Percentiles rank a stretch among this genome's conserved stretches.
phyloP scores from a whole-genome alignment of 139 green algal genomes.

The Volvox africanus region DNA sequence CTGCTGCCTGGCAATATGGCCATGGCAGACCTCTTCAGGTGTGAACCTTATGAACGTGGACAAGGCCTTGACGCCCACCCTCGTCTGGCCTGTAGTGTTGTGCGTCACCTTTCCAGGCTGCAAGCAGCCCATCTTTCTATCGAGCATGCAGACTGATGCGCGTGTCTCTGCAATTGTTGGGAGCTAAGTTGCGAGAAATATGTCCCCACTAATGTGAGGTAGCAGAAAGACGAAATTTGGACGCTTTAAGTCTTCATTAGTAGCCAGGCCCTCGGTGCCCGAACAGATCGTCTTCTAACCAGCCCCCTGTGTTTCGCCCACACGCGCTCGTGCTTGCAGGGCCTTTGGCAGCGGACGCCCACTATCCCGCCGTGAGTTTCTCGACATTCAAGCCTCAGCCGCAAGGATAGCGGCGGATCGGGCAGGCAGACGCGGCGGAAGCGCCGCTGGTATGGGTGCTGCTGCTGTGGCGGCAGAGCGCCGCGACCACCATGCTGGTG shows the following conservation, averaged over 20 bases:
- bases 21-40: constrained; percentile 42
- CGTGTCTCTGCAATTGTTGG: not conserved
- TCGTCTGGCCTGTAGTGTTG: not conserved
- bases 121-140: not conserved
- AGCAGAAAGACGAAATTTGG: too few relatives aligned
- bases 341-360: constrained; percentile 42
- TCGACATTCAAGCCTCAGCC: constrained; percentile 1
- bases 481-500: not conserved
- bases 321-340: not conserved
- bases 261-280: too few relatives aligned
- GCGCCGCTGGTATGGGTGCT: not conserved
- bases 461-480: not conserved
- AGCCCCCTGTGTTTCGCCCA: too few relatives aligned
- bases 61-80: not conserved
- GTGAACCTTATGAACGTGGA: not conserved
- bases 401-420: not conserved
- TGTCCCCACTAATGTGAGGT: too few relatives aligned
- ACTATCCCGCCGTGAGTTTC: constrained; percentile 38
- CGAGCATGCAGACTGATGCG: not conserved
- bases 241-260: too few relatives aligned
- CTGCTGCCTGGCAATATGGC: constrained; percentile 38
- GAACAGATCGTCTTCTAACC: too few relatives aligned
- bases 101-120: not conserved
- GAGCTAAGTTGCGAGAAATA: too few relatives aligned
- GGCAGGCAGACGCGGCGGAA: not conserved